Conservation (phyloP, 1,284 basidiomycete genomes). For the Puccinia coronata region DNA sequence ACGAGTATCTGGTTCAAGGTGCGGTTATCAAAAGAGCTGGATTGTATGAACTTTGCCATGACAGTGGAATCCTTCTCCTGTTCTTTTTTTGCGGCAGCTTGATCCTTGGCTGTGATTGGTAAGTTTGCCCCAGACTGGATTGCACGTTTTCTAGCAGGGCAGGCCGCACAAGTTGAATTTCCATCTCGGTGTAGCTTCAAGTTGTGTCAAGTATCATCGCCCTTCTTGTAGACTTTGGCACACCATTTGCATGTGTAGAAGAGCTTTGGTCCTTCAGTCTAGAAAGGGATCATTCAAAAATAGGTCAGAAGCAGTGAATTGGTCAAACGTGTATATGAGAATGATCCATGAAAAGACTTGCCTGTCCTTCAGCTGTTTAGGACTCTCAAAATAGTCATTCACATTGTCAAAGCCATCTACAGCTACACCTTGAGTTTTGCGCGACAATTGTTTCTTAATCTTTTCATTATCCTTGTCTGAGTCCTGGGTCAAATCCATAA, state of each 20-base stretch:
- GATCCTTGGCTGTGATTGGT: background rate
- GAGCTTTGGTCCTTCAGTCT: background rate
- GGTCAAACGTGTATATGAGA: too few species aligned
- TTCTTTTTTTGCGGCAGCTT: background rate
- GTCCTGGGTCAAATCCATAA: background rate
- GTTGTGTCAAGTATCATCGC: background rate
- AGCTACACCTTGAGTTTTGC: too few species aligned
- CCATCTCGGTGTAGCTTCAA: background rate
- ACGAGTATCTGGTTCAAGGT: background rate
- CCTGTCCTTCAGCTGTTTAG: background rate
- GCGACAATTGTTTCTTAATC: background rate
- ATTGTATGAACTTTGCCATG: background rate
- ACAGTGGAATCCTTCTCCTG: background rate
- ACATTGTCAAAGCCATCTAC: background rate
- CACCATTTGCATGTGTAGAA: background rate
- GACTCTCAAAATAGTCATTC: background rate
- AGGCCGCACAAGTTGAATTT: background rate
- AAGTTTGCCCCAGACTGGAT: constrained; percentile 10
- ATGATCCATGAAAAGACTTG: background rate
- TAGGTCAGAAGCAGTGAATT: too few species aligned
- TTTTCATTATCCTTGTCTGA: background rate
- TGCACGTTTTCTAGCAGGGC: background rate
- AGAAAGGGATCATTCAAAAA: background rate
- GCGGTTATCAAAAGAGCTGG: background rate
- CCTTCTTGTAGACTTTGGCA: background rate